Conservation (phyloP, 2,329 filamentous ascomycete species). For the Phyllosticta capitalensis region DNA sequence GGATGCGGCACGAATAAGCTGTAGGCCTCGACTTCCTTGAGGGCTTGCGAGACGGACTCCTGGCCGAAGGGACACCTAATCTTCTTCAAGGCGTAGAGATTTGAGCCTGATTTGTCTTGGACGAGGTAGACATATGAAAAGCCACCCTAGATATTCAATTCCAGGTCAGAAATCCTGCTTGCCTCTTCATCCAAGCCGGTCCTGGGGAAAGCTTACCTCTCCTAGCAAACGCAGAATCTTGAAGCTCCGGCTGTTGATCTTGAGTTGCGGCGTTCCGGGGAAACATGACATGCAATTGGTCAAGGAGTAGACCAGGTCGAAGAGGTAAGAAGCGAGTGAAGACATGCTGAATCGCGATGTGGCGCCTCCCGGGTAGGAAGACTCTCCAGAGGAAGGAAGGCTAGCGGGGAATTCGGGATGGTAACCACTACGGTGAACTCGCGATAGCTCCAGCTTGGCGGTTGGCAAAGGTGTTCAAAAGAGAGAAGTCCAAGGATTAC, state of each 20-base stretch:
- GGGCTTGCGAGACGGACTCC: slow-evolving; percentile 86
- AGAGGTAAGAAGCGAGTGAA: slow-evolving; percentile 49
- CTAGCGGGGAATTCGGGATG: slow-evolving; percentile 9
- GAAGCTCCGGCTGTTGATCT: slow-evolving; percentile 90
- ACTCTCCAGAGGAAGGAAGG: slow-evolving; percentile 4
- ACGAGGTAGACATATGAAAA: slow-evolving; percentile 99
- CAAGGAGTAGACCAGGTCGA: slow-evolving; percentile 83
- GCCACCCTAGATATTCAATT: slow-evolving; percentile 55
- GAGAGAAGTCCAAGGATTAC: background rate
- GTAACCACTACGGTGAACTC: slow-evolving; percentile 9
- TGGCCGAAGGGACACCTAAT: slow-evolving; percentile 97
- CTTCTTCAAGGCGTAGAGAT: slow-evolving; percentile 93
- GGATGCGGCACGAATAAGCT: slow-evolving; percentile 72
- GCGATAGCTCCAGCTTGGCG: slow-evolving; percentile 2
- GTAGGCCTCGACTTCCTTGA: slow-evolving; percentile 97
- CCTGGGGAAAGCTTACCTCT: slow-evolving; percentile 52
- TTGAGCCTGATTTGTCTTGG: slow-evolving; percentile 73
- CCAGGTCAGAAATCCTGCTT: background rate
- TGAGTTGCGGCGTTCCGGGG: slow-evolving; percentile 83
- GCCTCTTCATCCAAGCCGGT: background rate
- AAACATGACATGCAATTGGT: slow-evolving; percentile 96
- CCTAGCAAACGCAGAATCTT: slow-evolving; percentile 90
- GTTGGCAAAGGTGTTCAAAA: background rate
- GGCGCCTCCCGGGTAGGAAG: slow-evolving; percentile 6
- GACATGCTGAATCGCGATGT: slow-evolving; percentile 11